Evolutionary conservation across 2,329 filamentous ascomycete species (phyloP).

Genomic region (Podosphaera xanthii): DNA sequence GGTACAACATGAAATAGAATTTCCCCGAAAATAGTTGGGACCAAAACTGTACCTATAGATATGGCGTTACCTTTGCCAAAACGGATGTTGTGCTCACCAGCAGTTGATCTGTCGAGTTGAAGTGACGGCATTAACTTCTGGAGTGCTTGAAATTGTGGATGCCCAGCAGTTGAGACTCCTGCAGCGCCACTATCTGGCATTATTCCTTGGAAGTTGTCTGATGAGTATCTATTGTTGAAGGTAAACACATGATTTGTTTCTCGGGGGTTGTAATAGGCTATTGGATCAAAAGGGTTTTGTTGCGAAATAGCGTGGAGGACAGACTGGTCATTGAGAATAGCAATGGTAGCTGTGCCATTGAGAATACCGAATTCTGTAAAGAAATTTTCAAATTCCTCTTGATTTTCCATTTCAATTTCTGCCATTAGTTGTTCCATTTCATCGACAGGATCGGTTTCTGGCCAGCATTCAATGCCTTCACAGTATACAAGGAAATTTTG

Average conservation of each 20-base stretch:
- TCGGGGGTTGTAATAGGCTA: not conserved
- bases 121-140: not conserved
- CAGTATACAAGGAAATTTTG: not conserved
- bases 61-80: not conserved
- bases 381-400: not conserved
- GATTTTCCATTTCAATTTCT: not conserved
- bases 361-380: not conserved
- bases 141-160: not conserved
- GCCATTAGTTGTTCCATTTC: not conserved
- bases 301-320: not conserved
- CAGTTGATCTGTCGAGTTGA: not conserved
- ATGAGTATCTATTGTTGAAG: not conserved
- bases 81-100: not conserved
- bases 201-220: not conserved
- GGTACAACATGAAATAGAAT: not conserved
- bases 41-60: not conserved
- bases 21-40: not conserved
- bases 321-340: not conserved
- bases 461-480: not conserved
- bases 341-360: not conserved
- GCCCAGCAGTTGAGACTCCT: not conserved
- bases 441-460: not conserved
- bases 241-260: not conserved
- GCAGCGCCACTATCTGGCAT: not conserved
- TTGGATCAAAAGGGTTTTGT: slow-evolving; percentile 1